Evolutionary conservation across 805 yeast genomes (phyloP), one percentile per base, ranked within the genome.

Genomic region (Peterozyma toletana): DNA sequence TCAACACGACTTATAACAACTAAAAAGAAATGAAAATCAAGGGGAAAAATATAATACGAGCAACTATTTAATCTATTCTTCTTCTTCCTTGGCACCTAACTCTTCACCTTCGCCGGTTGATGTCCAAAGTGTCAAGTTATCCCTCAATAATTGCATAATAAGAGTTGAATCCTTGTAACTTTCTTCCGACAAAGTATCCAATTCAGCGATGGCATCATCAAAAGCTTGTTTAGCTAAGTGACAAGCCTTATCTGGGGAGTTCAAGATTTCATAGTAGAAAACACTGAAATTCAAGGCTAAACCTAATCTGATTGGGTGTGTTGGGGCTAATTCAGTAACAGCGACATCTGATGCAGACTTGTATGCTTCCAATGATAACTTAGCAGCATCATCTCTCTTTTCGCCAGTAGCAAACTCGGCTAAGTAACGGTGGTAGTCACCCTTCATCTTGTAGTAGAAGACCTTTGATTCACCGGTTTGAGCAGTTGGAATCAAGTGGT

Each of bases 191-290:
- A 91, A 77, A 54, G 97, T 87, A 72, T 91, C 99, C 66, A 91
- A 80, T 73, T 93, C 98, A 52, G 99, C 96, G 65, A 91, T 95
- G 52, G 99, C 99, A 64, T 91, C 98, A 69, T 91, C 99, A 58
- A 93, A 91, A 35, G 99, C 98, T 73, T 91, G 96, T 71, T 91
- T 93, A 60, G 99, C 99, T 67, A 91, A 80, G 67, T 90, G 96
- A 70, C 99, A 91, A 57, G 99, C 99, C 70, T 95, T 87, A 67
- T 91, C 97, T 59, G 99, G 98, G 48, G 96, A 86, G 71, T 91
- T 90, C 70, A 90, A 85, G 63, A 93, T 95, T 76, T 91, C 99
- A 66, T 91, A 91, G 80, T 91, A 93, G 74, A 91, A 91, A 49
- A 91, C 99, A 44, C 96, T 88, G 76, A 93, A 91, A 73, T 91